Evolutionary conservation across 345 rosid genomes (phyloP).

Genomic region (Boechera retrofracta): DNA sequence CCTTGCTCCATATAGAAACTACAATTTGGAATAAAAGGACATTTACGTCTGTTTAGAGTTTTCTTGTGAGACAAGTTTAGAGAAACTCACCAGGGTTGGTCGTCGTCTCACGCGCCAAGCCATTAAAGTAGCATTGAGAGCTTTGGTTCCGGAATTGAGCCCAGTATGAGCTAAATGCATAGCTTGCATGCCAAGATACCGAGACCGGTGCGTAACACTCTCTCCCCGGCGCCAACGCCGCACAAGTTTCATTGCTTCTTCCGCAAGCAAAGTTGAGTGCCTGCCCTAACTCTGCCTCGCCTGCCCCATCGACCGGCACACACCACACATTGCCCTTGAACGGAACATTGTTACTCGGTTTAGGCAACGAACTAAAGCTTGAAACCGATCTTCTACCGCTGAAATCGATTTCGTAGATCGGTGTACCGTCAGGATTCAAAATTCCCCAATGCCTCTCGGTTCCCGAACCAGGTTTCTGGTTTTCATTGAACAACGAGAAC

Average conservation of each 20-base stretch:
- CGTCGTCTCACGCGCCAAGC: slow-evolving; percentile 66
- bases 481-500: slow-evolving; percentile 73
- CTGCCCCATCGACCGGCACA: slow-evolving; percentile 52
- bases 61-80: slow-evolving; percentile 1
- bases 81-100: slow-evolving; percentile 68
- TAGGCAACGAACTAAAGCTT: slow-evolving; percentile 51
- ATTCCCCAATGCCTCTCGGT: slow-evolving; percentile 87
- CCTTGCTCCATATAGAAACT: not conserved
- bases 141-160: slow-evolving; percentile 60
- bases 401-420: slow-evolving; percentile 61
- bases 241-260: slow-evolving; percentile 58
- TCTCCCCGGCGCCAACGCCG: slow-evolving; percentile 56
- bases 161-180: slow-evolving; percentile 84
- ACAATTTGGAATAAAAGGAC: not conserved
- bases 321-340: slow-evolving; percentile 74
- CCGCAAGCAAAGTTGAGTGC: slow-evolving; percentile 58
- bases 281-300: slow-evolving; percentile 45
- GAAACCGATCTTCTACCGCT: slow-evolving; percentile 48
- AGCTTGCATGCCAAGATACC: slow-evolving; percentile 63
- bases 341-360: slow-evolving; percentile 54
- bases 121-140: slow-evolving; percentile 71
- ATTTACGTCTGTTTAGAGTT: slow-evolving; percentile 6
- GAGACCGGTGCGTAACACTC: slow-evolving; percentile 68
- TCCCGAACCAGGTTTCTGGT: slow-evolving; percentile 68
- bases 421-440: slow-evolving; percentile 53